Conservation (phyloP, 176 grass and related monocot species). For the Metroxylon sagu region DNA sequence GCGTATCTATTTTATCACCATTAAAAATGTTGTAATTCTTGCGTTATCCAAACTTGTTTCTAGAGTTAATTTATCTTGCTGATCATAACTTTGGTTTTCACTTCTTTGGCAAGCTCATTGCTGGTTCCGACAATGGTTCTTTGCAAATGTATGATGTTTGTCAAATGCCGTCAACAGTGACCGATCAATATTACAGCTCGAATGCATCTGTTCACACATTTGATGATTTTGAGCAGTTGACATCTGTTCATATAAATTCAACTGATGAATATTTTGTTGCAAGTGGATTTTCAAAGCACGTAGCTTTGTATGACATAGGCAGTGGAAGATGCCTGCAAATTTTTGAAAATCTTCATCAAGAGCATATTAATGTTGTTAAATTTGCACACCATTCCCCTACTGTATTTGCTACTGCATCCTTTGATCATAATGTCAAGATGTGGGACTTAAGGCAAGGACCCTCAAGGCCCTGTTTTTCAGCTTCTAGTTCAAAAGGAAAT, state of each 20-base stretch:
- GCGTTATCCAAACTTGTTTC: background rate
- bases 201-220: slow-evolving; percentile 14
- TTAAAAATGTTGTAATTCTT: background rate
- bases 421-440: slow-evolving; percentile 17
- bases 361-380: slow-evolving; percentile 25
- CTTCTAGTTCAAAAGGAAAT: slow-evolving; percentile 18
- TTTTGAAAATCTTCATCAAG: slow-evolving; percentile 14
- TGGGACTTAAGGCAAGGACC: slow-evolving; percentile 20
- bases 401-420: slow-evolving; percentile 24
- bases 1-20: background rate
- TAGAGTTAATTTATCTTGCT: background rate
- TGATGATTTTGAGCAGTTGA: slow-evolving; percentile 22
- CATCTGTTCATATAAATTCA: slow-evolving; percentile 24
- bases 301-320: slow-evolving; percentile 14
- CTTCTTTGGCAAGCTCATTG: slow-evolving; percentile 3
- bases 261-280: slow-evolving; percentile 23
- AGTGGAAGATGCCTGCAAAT: slow-evolving; percentile 17
- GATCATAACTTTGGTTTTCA: background rate
- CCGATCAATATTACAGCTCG: background rate
- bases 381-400: slow-evolving; percentile 15
- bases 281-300: slow-evolving; percentile 21
- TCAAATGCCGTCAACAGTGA: slow-evolving; percentile 1
- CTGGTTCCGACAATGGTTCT: slow-evolving; percentile 16
- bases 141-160: slow-evolving; percentile 15
- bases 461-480: slow-evolving; percentile 19